Percentiles rank a stretch among this genome's conserved stretches.
These are phyloP conservation scores for Syzygium grande DNA, from an alignment of 345 rosid genomes.

Conservation along the genomic window DNA sequence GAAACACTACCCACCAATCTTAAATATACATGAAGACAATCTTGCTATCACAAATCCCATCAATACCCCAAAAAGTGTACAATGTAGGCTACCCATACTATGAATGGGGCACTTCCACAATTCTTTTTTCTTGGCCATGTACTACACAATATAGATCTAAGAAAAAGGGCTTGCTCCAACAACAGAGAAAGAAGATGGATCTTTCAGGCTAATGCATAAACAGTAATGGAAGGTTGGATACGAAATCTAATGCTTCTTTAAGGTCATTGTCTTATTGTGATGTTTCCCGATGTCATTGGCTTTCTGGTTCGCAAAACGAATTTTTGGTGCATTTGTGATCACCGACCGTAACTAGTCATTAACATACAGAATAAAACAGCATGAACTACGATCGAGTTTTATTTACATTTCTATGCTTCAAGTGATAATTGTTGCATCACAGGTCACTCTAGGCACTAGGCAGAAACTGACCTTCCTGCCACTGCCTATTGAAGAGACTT, in stretches of 20 bases:
- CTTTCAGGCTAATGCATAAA: not conserved
- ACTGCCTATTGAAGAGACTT: not conserved
- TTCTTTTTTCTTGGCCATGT: not conserved
- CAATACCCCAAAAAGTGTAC: not conserved
- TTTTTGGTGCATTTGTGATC: not conserved
- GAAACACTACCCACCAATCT: not conserved
- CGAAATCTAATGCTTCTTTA: not conserved
- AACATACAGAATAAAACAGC: not conserved
- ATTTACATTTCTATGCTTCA: not conserved
- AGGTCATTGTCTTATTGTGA: not conserved
- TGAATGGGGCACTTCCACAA: not conserved
- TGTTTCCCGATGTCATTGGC: not conserved
- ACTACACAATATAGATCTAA: not conserved
- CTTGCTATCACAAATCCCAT: not conserved
- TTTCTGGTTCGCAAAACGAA: not conserved
- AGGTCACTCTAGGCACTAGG: not conserved
- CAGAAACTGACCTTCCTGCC: not conserved
- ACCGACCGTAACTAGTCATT: not conserved
- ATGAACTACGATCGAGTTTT: too few species aligned
- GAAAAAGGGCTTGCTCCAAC: not conserved
- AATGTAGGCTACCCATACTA: not conserved
- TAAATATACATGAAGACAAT: not conserved
- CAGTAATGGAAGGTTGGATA: not conserved
- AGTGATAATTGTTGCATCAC: not conserved
- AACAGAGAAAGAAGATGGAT: not conserved